Percentiles rank a stretch among this genome's conserved stretches.
Conservation (phyloP, 441 rosid species). For the Monsonia emarginata region DNA sequence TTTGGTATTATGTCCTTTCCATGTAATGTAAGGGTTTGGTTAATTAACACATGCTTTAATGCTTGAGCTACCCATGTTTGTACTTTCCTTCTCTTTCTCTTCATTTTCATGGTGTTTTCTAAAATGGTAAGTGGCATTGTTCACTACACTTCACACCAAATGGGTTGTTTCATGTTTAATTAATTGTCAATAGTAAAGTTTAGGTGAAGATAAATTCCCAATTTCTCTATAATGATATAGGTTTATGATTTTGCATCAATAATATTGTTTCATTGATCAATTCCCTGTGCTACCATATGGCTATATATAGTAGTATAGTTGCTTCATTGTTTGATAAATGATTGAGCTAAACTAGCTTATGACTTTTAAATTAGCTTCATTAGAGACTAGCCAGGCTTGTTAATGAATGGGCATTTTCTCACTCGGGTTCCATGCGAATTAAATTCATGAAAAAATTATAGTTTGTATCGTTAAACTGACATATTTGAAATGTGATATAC, state of each 20-base stretch:
- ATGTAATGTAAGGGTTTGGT: not conserved
- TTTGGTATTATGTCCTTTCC: not conserved
- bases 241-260: no score
- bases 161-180: not conserved
- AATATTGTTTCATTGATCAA: not conserved
- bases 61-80: not conserved
- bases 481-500: no score
- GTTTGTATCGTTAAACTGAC: no score
- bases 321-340: no score
- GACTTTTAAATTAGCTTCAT: no score
- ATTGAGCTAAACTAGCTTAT: no score
- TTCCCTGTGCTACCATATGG: no score
- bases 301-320: no score
- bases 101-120: not conserved
- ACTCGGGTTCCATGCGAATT: no score
- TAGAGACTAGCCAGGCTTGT: no score
- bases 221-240: not conserved
- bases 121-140: not conserved
- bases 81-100: not conserved
- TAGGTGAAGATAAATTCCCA: not conserved
- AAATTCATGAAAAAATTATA: no score
- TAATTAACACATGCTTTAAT: not conserved
- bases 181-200: not conserved
- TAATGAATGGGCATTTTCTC: no score
- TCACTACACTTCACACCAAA: not conserved